Percentiles rank a stretch among this genome's conserved stretches.
Conservation (phyloP, 2,329 filamentous ascomycete species). For the Xylariaceae sp. region DNA sequence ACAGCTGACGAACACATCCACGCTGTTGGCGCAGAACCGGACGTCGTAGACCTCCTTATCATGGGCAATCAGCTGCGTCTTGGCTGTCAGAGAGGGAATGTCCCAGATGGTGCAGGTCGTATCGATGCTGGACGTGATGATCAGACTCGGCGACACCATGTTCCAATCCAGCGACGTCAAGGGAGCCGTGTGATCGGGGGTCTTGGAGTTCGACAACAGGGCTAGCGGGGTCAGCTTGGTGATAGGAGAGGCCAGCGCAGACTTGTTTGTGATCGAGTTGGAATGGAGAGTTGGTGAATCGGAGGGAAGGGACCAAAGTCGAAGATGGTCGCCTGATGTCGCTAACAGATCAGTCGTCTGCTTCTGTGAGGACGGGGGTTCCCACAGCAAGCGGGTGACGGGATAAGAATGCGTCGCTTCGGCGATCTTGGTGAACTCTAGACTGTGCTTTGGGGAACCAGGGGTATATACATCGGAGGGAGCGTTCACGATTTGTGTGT, state of each 20-base stretch:
- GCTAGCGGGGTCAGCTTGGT: conserved; percentile 88
- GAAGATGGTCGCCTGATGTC: conserved; percentile 89
- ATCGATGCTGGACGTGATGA: conserved; percentile 98
- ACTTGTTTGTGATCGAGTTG: conserved; percentile 63
- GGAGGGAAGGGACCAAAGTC: conserved; percentile 85
- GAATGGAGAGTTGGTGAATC: conserved; percentile 55
- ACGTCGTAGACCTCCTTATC: conserved; percentile 99
- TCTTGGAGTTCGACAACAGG: conserved; percentile 94
- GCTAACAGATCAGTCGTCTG: conserved; percentile 91
- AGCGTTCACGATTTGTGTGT: conserved; percentile 72
- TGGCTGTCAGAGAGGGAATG: conserved; percentile 93
- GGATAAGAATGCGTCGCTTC: conserved; percentile 98
- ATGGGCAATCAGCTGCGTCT: conserved; percentile 96
- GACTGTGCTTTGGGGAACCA: conserved; percentile 64
- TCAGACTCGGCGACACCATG: conserved; percentile 89
- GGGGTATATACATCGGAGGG: conserved; percentile 63
- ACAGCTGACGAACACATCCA: conserved; percentile 98
- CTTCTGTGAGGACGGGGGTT: conserved; percentile 90
- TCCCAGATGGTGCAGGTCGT: conserved; percentile 99
- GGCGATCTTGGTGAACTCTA: conserved; percentile 90
- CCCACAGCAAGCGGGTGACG: conserved; percentile 91
- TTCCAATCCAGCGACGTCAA: conserved; percentile 98
- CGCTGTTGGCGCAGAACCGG: conserved; percentile 93
- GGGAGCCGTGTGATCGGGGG: conserved; percentile 93
- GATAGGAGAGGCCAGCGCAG: conserved; percentile 51